Base-by-base conservation (phyloP, 1,284 basidiomycete genomes). In the Cryptococcus sp. region DNA sequence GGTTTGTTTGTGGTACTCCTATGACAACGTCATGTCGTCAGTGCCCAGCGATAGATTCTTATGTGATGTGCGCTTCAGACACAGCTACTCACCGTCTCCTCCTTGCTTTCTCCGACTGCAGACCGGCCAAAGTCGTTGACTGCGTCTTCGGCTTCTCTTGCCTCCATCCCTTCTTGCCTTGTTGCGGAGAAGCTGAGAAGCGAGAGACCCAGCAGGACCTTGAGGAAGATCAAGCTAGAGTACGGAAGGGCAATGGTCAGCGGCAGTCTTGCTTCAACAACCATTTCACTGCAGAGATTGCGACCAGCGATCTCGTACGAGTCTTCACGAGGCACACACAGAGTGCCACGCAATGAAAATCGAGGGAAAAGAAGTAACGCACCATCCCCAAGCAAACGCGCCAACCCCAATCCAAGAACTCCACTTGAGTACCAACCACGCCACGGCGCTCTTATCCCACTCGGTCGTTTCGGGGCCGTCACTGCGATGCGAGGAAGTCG, bases 191-290 rank as follows among this genome's bases (percentile, higher is more conserved):
- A 95, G 57, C 87, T 88, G 13, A 95, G 83, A 1, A 97, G 81
- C 52, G 90, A 88, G 23, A 95, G 86, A 1, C 93, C 93, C 48
- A 95, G 83, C 35, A 96, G 87, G 48, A 95, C 82, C 78, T 97
- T 96, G 67, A 96, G 80, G 11, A 88, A 87, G 8, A 95, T 84
- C 65, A 88, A 85, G 70, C 89, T 91, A 67, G 1, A 51, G 50
- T 11, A 45, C 42, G n/a, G 7, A 2, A 35, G 31, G 7, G 31
- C 31, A 10, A 10, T 35, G 5, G 8, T 35, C 31, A 35, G 31
- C 31, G 31, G 8, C 31, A 3, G 31, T 35, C 31, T 10, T 35
- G 10, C n/a, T n/a, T 8, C 31, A 10, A 2, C 42, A 45, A 45
- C 5, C 5, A 22, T 8, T 22, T 39, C 31, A 22, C 11, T 31